Conservation (phyloP, 2,329 filamentous ascomycete species). For the Paecilomyces fulvus region DNA sequence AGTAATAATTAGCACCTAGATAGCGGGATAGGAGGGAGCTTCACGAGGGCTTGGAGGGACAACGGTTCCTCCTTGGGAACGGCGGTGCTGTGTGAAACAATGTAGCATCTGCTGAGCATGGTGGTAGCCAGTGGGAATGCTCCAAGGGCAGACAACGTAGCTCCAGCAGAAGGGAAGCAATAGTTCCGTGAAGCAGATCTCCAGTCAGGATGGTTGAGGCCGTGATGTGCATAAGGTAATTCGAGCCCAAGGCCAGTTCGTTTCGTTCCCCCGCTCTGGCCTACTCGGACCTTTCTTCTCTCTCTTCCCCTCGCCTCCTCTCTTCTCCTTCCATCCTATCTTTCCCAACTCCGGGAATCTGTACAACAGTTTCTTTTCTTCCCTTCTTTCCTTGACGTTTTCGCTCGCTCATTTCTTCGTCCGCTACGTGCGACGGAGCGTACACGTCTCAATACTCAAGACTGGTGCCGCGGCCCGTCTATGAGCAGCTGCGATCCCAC, state of each 20-base stretch:
- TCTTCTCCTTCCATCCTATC: slow-evolving; percentile 11
- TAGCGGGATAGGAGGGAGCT: background rate
- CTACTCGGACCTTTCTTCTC: slow-evolving; percentile 9
- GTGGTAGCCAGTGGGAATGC: background rate
- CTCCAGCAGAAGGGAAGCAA: background rate
- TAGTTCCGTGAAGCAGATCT: background rate
- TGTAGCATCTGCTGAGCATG: background rate
- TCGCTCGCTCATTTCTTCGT: background rate
- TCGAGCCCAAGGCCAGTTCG: slow-evolving; percentile 7
- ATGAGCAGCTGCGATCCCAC: background rate
- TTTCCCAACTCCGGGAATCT: slow-evolving; percentile 10
- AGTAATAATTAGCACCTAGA: background rate
- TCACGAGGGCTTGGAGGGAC: background rate
- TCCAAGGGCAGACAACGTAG: background rate
- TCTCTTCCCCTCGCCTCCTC: slow-evolving; percentile 10
- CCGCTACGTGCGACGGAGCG: background rate
- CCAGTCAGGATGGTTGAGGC: background rate
- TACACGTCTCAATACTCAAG: background rate
- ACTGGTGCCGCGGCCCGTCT: background rate
- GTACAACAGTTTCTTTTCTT: slow-evolving; percentile 21
- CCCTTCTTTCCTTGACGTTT: slow-evolving; percentile 4
- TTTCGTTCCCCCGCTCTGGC: slow-evolving; percentile 14
- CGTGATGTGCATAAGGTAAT: background rate
- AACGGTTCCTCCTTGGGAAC: background rate
- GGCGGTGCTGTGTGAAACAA: background rate